These are phyloP conservation scores for Cryptococcus amylolentus DNA, from an alignment of 1,284 basidiomycete species.

Conservation along the genomic window DNA sequence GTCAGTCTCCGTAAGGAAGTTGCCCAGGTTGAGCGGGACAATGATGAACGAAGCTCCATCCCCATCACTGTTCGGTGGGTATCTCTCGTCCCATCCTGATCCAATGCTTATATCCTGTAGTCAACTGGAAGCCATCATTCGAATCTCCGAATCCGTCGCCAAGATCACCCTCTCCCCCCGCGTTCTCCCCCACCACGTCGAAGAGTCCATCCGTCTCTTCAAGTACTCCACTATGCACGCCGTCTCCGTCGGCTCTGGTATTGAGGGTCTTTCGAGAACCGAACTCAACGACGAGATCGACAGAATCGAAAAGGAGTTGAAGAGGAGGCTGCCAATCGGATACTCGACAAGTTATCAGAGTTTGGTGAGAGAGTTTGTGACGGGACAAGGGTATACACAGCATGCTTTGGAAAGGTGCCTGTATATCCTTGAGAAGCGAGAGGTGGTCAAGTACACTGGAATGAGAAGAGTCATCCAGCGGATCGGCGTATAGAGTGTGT, in stretches of 20 bases:
- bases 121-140: conserved; percentile 98
- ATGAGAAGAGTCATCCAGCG: conserved; percentile 55
- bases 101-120: conserved; percentile 51
- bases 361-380: conserved; percentile 92
- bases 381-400: conserved; percentile 80
- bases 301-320: conserved; percentile 86
- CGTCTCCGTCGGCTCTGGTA: conserved; percentile 70
- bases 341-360: conserved; percentile 96
- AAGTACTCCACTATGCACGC: conserved; percentile 99
- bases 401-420: conserved; percentile 91
- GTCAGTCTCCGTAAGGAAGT: conserved; percentile 91
- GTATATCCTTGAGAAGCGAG: conserved; percentile 90
- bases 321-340: conserved; percentile 84
- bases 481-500: conserved; percentile 33
- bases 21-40: conserved; percentile 93
- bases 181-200: conserved; percentile 90
- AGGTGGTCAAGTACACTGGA: conserved; percentile 83
- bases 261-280: conserved; percentile 87
- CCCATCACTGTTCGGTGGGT: conserved; percentile 93
- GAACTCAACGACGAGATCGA: conserved; percentile 93
- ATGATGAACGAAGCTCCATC: conserved; percentile 95
- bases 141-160: conserved; percentile 93
- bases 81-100: not conserved
- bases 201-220: conserved; percentile 97
- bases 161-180: conserved; percentile 86